A percentile compares a stretch with the other conserved stretches of the same genome.
Evolutionary conservation across 352 stramenopile genomes (phyloP).

Genomic region (Pythium sp.): DNA sequence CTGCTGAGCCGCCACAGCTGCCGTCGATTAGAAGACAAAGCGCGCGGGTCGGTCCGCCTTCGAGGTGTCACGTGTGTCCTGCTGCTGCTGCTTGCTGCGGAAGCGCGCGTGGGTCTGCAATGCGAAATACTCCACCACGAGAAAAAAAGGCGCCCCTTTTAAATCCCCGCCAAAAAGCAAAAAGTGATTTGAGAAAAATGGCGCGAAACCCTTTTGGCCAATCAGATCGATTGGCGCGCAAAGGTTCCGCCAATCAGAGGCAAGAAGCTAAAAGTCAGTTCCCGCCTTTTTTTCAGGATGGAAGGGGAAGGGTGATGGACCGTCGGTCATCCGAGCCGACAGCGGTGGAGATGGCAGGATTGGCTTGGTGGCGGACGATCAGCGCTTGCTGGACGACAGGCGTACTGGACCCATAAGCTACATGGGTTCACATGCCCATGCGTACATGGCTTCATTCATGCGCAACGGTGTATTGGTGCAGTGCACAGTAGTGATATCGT

Average conservation of each 20-base stretch:
- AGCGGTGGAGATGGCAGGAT: not conserved
- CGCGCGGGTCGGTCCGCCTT: not conserved
- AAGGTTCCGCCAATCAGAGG: constrained; percentile 13
- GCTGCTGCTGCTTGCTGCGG: not conserved
- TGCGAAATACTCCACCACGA: not conserved
- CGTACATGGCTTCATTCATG: not conserved
- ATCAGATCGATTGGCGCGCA: constrained; percentile 1
- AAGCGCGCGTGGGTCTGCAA: not conserved
- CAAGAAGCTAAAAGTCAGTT: not conserved
- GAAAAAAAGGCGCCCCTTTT: constrained; percentile 1
- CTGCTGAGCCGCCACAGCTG: not conserved
- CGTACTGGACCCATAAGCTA: not conserved
- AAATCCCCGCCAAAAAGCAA: constrained; percentile 10
- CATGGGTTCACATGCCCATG: not conserved
- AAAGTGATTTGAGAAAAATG: constrained; percentile 3
- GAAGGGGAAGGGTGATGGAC: not conserved
- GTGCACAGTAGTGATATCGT: not conserved
- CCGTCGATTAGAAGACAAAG: not conserved
- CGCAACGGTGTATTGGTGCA: not conserved
- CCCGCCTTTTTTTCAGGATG: constrained; percentile 6
- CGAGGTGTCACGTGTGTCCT: constrained; percentile 2
- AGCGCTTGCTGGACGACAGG: not conserved
- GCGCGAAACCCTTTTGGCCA: constrained; percentile 6
- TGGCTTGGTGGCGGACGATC: not conserved
- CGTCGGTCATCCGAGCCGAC: not conserved